phyloP scores from a whole-genome alignment of 106 monocot species.

The Dioscorea zingiberensis region DNA sequence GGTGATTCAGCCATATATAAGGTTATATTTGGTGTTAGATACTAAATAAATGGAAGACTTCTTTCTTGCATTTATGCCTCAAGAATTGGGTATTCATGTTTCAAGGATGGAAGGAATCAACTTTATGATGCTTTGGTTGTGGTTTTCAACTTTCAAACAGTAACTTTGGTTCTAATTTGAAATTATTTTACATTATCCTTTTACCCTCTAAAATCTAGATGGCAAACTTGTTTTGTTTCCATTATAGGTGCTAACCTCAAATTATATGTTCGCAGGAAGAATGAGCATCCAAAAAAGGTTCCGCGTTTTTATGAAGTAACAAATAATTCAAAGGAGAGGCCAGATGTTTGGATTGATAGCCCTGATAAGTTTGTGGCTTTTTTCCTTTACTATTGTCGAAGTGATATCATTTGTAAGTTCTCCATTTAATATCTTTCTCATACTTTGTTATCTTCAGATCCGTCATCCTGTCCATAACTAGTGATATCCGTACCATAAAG shows the following conservation, averaged over 20 bases:
- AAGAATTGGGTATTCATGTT: no score
- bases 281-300: slow-evolving; percentile 75
- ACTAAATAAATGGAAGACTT: no score
- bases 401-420: neutral
- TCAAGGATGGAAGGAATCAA: no score
- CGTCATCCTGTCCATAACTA: slow-evolving; percentile 80
- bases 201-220: no score
- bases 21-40: no score
- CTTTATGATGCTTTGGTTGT: no score
- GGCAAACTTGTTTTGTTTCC: no score
- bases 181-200: no score
- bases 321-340: slow-evolving; percentile 97
- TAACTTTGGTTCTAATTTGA: no score
- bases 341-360: slow-evolving; percentile 99
- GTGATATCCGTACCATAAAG: slow-evolving; percentile 95
- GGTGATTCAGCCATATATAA: slow-evolving; percentile 24
- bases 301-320: slow-evolving; percentile 91
- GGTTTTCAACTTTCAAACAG: no score
- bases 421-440: neutral
- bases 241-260: no score
- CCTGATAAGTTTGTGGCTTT: slow-evolving; percentile 76
- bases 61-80: no score
- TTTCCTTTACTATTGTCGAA: neutral
- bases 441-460: slow-evolving; percentile 51
- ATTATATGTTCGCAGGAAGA: slow-evolving; percentile 60